Evolutionary conservation across 441 rosid species (phyloP).

Genomic region (Cnidoscolus chayamansa): DNA sequence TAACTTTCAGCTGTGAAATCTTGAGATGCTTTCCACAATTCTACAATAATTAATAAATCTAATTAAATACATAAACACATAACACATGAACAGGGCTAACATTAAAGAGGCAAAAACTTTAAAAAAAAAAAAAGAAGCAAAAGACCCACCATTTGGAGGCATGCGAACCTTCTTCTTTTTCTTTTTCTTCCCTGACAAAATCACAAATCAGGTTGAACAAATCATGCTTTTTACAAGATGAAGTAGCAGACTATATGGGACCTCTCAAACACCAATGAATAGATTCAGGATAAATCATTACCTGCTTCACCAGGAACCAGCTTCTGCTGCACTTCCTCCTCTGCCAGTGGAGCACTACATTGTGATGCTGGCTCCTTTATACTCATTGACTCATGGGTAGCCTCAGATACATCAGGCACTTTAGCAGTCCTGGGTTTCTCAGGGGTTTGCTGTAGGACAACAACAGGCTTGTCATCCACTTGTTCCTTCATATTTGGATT

Average conservation of each 20-base stretch:
- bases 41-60: constrained; percentile 36
- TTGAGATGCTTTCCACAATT: constrained; percentile 74
- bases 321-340: constrained; percentile 93
- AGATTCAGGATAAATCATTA: constrained; percentile 26
- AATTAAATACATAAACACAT: constrained; percentile 8
- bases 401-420: constrained; percentile 61
- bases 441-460: constrained; percentile 37
- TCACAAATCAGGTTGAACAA: constrained; percentile 13
- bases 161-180: constrained; percentile 80
- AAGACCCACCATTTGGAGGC: constrained; percentile 57
- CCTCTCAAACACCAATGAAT: neutral
- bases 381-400: constrained; percentile 65
- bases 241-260: neutral
- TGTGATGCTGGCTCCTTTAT: constrained; percentile 78
- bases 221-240: neutral
- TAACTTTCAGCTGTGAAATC: constrained; percentile 75
- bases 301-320: constrained; percentile 78
- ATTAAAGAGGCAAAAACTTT: neutral
- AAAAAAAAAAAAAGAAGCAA: neutral
- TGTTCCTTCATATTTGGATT: constrained; percentile 33
- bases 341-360: constrained; percentile 63
- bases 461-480: constrained; percentile 41
- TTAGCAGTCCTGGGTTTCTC: constrained; percentile 51
- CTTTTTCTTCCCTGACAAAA: constrained; percentile 73
- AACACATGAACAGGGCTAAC: constrained; percentile 1